These are phyloP conservation scores for Biscogniauxia marginata DNA, from an alignment of 2,329 filamentous ascomycete genomes.

Conservation along the genomic window DNA sequence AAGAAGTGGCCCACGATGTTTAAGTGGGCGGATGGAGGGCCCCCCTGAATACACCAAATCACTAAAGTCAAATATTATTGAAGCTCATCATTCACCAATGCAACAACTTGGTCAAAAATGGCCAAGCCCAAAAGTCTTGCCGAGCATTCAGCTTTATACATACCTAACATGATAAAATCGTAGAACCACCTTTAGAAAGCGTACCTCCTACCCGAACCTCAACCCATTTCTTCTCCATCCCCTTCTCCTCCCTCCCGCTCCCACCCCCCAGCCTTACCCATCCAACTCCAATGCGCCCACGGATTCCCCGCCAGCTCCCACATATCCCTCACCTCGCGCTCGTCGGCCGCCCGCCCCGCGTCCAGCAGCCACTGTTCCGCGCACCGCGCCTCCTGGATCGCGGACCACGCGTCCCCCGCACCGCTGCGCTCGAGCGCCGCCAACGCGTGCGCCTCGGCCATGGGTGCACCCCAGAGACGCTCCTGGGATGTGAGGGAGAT, in stretches of 20 bases:
- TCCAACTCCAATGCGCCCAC: conserved; percentile 41
- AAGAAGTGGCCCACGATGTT: no score
- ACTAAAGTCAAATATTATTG: no score
- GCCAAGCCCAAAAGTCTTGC: no score
- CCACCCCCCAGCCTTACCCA: no score
- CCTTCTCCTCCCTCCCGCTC: conserved; percentile 30
- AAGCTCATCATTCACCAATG: no score
- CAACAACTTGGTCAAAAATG: no score
- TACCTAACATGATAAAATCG: no score
- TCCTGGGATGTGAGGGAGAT: conserved; percentile 42
- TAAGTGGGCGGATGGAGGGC: no score
- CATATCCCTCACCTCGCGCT: conserved; percentile 36
- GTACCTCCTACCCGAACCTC: no score
- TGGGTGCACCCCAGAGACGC: conserved; percentile 31
- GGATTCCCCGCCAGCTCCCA: conserved; percentile 33
- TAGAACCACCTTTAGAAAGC: no score
- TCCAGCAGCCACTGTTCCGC: conserved; percentile 38
- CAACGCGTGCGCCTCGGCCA: conserved; percentile 37
- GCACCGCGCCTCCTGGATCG: conserved; percentile 37
- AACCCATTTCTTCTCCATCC: background rate
- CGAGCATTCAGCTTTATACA: no score
- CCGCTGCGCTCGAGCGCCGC: conserved; percentile 41
- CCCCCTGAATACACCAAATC: no score
- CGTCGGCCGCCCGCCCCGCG: conserved; percentile 28
- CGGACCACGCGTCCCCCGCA: conserved; percentile 38